Evolutionary conservation across 1,139 yeast species (phyloP), one percentile per base, ranked within the genome.

Genomic region (Nakaseomyces glabratus): DNA sequence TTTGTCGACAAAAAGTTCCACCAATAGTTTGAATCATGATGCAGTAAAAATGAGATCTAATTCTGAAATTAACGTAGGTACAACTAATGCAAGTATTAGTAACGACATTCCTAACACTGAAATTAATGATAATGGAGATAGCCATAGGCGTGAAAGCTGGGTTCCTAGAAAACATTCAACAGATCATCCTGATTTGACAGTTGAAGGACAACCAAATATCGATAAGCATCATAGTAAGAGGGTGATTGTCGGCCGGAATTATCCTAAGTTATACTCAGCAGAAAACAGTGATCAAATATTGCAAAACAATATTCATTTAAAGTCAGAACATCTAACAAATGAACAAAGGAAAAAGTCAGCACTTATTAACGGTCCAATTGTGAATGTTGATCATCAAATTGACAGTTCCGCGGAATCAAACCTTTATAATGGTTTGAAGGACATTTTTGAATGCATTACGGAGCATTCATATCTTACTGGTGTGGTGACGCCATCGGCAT

Each of bases 311-410:
- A 26, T 26, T n/a, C 30, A 26, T 18, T 26, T 26, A 11, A 26
- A 26, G 13, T 26, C 30, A 17, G 30, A 26, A 18, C 23, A 32
- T 29, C 26, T 38, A 9, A 26, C 76, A 1, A 66, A 77, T 2
- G 95, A 86, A 52, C 80, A 76, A 45, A 65, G 94, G 29, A 88
- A 88, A 51, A 68, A 86, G 36, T 73, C 78, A 5, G 95, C 97
- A 0, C 62, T 88, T 33, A 62, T 76, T 20, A 73, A 71, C 38
- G 97, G 97, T 0, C 97, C 97, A 1, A 75, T 90, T 7, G 55
- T 88, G 32, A 84, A 85, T 52, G 59, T 86, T 35, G 96, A 88
- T 54, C 73, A 74, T 42, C 35, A 29, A 24, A 14, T 38, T 26
- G 28, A 37, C 10, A 42, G 36, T n/a, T 23, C 35, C 4, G 34